Percentiles rank a stretch among this genome's conserved stretches.
Evolutionary conservation across 345 rosid species (phyloP).

Genomic region (Lepidium sativum): DNA sequence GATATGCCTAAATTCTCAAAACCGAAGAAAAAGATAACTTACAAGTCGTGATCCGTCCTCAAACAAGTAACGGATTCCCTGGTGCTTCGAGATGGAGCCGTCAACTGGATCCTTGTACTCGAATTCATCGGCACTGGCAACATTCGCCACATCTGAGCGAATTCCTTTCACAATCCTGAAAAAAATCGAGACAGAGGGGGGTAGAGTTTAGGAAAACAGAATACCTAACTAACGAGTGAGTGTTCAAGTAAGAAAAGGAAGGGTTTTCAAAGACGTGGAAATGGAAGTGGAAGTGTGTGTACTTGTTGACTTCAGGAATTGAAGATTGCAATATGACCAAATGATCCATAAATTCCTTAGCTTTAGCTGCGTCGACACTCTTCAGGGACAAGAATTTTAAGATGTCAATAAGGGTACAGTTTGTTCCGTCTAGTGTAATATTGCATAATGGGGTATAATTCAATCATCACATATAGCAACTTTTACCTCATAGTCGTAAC

Average conservation of each 20-base stretch:
- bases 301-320: conserved; percentile 72
- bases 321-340: conserved; percentile 78
- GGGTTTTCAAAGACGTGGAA: no score
- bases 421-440: not conserved
- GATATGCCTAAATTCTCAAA: not conserved
- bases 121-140: conserved; percentile 77
- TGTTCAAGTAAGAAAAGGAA: not conserved
- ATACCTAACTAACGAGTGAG: not conserved
- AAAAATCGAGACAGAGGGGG: not conserved
- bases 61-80: conserved; percentile 89
- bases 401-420: conserved; percentile 12
- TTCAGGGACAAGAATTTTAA: conserved; percentile 26
- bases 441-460: not conserved
- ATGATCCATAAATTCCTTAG: conserved; percentile 83
- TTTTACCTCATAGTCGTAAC: conserved; percentile 94
- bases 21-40: conserved; percentile 18
- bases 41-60: conserved; percentile 95
- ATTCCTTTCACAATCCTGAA: conserved; percentile 65
- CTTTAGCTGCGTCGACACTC: conserved; percentile 94
- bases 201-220: not conserved
- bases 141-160: conserved; percentile 61
- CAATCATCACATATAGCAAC: not conserved
- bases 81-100: conserved; percentile 90
- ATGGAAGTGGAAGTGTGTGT: conserved; percentile 21
- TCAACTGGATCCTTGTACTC: conserved; percentile 98